Evolutionary conservation across 2,329 filamentous ascomycete species (phyloP).

Genomic region (Diplodia scrobiculata): DNA sequence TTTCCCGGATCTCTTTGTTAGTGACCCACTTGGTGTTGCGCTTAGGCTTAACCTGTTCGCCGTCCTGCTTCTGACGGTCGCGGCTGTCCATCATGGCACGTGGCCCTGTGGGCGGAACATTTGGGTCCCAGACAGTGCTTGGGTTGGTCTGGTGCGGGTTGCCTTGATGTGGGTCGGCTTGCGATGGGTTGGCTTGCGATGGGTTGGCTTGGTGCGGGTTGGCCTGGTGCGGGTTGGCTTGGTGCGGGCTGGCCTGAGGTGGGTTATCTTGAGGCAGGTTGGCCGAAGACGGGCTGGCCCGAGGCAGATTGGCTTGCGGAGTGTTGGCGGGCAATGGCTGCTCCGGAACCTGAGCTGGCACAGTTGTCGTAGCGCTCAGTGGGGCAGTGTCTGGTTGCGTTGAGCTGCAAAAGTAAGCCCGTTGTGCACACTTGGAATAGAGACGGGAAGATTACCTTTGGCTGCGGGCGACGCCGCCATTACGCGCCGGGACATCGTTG

Average conservation of each 20-base stretch:
- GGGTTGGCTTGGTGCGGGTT: no score
- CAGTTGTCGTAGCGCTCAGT: background rate
- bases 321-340: background rate
- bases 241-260: no score
- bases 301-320: background rate
- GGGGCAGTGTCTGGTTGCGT: background rate
- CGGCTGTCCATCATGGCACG: background rate
- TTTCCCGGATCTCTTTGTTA: conserved; percentile 28
- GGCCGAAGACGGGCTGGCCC: background rate
- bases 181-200: no score
- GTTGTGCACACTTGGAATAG: background rate
- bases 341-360: background rate
- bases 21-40: conserved; percentile 12
- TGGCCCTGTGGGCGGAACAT: background rate
- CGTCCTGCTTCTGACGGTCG: background rate
- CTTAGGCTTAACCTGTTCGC: background rate
- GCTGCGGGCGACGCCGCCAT: background rate
- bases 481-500: background rate
- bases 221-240: no score
- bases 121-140: background rate
- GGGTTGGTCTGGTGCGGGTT: background rate
- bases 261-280: no score
- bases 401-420: background rate
- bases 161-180: no score
- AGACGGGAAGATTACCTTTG: background rate